Base-by-base conservation (phyloP, 1,139 yeast species). In the Diutina ranongensis region DNA sequence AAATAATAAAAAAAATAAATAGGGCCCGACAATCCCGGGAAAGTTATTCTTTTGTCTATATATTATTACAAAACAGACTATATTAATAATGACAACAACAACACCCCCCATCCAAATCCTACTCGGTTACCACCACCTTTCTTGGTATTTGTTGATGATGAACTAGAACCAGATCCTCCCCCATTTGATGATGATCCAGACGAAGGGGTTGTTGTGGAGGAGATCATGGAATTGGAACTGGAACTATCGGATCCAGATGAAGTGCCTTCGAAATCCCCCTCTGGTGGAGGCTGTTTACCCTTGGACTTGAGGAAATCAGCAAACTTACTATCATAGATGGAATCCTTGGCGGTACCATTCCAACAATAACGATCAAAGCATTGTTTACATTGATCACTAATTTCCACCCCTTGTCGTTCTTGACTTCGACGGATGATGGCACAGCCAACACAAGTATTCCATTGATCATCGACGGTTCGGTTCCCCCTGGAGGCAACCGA, bases 331-430 rank as follows among this genome's bases (percentile, higher is more conserved):
- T 22, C 42, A 18, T 38, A 38, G 3, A 38, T 32, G 4, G 42
- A 25, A 25, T 46, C 52, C 40, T 46, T 48, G 40, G 54, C 52
- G n/a, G 52, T 15, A n/a, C 92, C 94, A 56, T 83, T 77, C 95
- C 96, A 88, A 62, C 97, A 88, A 64, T 87, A 87, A 36, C 70
- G 70, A 34, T 68, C 60, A 60, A 87, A 83, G 63, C 97, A 89
- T 46, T 65, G 51, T 50, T 74, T 62, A 70, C 97, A 89, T 58
- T 83, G 88, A 2, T 74, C 79, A 7, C 88, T 73, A 51, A 80
- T 80, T 16, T 73, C 68, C 28, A 71, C 61, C 28, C 82, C 81
- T 45, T 72, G 65, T 56, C 94, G 74, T 65, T 87, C 94, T 58
- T 83, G 82, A 47, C 82, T 78, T 60, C 96, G 78, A 62, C 87